Evolutionary conservation across 163 green algal genomes (phyloP), one percentile per base, ranked within the genome.

Genomic region (Volvox carteri): DNA sequence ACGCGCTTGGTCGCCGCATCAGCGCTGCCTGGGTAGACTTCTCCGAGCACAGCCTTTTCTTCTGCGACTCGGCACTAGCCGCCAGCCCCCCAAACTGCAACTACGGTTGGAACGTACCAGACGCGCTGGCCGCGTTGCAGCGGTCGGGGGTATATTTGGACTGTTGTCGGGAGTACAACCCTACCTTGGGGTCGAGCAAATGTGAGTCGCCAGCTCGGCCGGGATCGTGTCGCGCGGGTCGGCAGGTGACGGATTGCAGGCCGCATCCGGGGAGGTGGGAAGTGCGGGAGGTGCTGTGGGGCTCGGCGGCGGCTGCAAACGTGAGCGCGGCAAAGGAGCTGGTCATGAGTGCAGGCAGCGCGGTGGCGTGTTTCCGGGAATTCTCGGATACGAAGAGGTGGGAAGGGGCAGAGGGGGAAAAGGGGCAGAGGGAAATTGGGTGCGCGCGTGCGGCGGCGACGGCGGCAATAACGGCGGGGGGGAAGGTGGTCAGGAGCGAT

Each of bases 291-390:
- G 19, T 16, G n/a, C 39, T 62, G 25, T 86, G 78, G 78, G 41
- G 37, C 28, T 41, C 3, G 6, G 9, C 21, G 3, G 56, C 18
- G 25, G 14, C 16, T 21, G 78, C 41, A 14, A 72, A 86, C 41
- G 37, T 37, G 14, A 56, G 50, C 6, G 78, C 58, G 39, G 78
- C 39, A 35, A 86, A 86, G 78, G 56, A 76, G 39, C 5, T 86
- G 23, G 78, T 86, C 14, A 11, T 18, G 37, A 28, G 8, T 9
- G 44, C 23, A 9, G 78, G 78, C 78, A 86, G 78, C 58, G 78
- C 78, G n/a, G 75, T 86, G 37, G 28, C 78, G 5, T 86, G 78
- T 42, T 86, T 86, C 78, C 41, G 41, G 78, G 46, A 73, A 39
- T 86, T 76, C 14, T 37, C 42, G 0, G 78, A 86, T 58, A 86